Conservation (phyloP, 257 asterid genomes). For the Petrea volubilis region DNA sequence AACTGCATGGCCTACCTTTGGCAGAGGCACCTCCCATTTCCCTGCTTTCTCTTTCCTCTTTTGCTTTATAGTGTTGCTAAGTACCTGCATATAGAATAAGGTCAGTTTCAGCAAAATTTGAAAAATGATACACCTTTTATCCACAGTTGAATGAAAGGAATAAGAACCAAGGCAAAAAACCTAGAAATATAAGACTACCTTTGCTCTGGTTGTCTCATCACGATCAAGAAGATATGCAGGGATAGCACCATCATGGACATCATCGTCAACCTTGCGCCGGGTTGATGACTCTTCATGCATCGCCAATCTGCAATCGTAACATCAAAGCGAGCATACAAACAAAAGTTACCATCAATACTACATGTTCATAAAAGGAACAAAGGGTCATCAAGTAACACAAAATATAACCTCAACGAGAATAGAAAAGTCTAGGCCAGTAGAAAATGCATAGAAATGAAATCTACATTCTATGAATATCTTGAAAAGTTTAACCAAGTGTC, state of each 20-base stretch:
- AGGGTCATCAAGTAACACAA: not conserved
- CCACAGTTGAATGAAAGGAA: not conserved
- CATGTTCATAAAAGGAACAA: not conserved
- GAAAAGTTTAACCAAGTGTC: not conserved
- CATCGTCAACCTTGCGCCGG: constrained; percentile 60
- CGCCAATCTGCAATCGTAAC: constrained; percentile 37
- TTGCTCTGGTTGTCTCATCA: constrained; percentile 60
- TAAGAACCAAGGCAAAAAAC: not conserved
- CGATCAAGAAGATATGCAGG: constrained; percentile 79
- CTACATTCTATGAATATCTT: too few species aligned
- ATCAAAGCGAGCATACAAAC: not conserved
- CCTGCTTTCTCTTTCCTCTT: constrained; percentile 78
- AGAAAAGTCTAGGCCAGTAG: not conserved
- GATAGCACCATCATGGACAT: constrained; percentile 63
- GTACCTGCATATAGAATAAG: constrained; percentile 36
- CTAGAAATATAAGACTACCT: constrained; percentile 33
- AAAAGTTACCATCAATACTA: not conserved
- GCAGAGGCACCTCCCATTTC: constrained; percentile 78
- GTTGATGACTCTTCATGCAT: constrained; percentile 65
- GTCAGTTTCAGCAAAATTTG: not conserved
- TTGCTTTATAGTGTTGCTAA: constrained; percentile 72
- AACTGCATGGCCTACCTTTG: constrained; percentile 45
- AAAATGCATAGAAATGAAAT: not conserved
- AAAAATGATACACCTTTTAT: not conserved
- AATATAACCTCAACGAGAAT: not conserved